These are phyloP conservation scores for Ricinus communis DNA, from an alignment of 345 rosid genomes.

Conservation along the genomic window DNA sequence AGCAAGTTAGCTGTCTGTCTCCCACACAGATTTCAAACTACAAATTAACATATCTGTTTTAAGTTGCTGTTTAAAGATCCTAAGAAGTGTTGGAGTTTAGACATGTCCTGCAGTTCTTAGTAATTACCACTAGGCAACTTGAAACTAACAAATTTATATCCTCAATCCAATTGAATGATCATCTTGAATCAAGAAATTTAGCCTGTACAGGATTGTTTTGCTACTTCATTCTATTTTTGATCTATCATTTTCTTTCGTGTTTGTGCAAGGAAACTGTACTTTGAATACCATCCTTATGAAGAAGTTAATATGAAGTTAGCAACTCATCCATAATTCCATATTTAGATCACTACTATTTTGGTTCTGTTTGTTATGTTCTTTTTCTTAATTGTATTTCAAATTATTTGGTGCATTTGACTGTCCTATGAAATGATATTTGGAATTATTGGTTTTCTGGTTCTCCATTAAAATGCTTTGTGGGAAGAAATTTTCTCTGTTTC, in stretches of 20 bases:
- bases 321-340: background rate
- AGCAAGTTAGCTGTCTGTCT: background rate
- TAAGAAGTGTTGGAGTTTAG: background rate
- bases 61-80: background rate
- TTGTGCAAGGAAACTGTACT: background rate
- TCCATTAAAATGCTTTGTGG: background rate
- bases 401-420: background rate
- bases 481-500: background rate
- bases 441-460: no score
- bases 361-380: background rate
- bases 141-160: background rate
- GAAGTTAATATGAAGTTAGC: background rate
- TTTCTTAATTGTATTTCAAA: background rate
- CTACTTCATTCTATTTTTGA: background rate
- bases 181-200: background rate
- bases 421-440: background rate
- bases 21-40: background rate
- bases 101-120: background rate
- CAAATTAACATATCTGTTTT: background rate
- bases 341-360: background rate
- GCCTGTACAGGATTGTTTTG: background rate
- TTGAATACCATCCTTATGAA: background rate
- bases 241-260: background rate
- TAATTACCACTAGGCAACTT: background rate
- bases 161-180: background rate